Evolutionary conservation across 352 stramenopile species (phyloP).

Genomic region (Phytophthora cajani): DNA sequence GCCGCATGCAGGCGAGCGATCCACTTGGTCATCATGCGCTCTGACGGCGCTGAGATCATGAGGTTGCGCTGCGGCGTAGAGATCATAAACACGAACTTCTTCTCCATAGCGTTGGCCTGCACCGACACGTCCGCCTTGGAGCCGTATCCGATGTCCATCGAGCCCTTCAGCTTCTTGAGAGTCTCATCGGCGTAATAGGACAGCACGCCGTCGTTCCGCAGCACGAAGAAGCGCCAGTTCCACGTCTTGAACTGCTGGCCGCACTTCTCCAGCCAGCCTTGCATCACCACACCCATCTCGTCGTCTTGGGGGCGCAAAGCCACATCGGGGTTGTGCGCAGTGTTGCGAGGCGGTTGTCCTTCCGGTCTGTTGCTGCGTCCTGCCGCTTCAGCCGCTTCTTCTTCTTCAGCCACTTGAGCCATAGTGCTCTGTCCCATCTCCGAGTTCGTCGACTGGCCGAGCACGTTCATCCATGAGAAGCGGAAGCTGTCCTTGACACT

Average conservation of each 20-base stretch:
- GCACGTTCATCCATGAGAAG: conserved; percentile 71
- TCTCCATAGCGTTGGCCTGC: conserved; percentile 83
- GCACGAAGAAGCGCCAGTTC: conserved; percentile 91
- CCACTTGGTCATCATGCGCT: conserved; percentile 85
- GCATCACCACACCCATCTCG: conserved; percentile 78
- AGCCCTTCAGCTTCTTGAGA: conserved; percentile 79
- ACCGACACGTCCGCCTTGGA: conserved; percentile 83
- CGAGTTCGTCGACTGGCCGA: conserved; percentile 56
- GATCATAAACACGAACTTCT: conserved; percentile 86
- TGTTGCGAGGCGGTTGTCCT: conserved; percentile 9
- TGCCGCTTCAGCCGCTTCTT: conserved; percentile 14
- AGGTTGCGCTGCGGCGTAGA: conserved; percentile 76
- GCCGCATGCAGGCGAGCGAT: conserved; percentile 78
- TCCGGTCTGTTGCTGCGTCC: background rate
- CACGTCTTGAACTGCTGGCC: conserved; percentile 91
- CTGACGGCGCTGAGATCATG: conserved; percentile 81
- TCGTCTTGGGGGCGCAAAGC: conserved; percentile 47
- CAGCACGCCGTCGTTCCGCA: conserved; percentile 80
- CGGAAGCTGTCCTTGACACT: conserved; percentile 56
- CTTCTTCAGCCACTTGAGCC: conserved; percentile 37
- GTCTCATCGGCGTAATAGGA: conserved; percentile 84
- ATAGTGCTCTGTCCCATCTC: conserved; percentile 37
- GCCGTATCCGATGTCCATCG: conserved; percentile 74
- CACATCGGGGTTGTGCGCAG: conserved; percentile 46
- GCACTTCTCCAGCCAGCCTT: conserved; percentile 90